phyloP scores from a whole-genome alignment of 306 rosid genomes.

The Parietaria judaica region DNA sequence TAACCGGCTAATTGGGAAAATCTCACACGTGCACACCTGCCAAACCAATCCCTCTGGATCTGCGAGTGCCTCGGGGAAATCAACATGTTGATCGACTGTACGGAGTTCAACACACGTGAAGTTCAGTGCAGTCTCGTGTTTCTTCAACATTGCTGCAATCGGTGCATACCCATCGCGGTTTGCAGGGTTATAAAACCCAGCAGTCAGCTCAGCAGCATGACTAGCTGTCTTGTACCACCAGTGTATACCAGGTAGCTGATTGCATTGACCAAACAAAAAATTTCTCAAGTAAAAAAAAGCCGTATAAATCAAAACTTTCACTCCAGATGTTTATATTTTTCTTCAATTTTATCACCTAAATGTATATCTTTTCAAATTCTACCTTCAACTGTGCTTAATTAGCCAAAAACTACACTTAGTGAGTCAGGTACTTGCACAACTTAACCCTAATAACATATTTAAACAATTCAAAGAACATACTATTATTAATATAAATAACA shows the following conservation, averaged over 20 bases:
- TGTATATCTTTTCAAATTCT: too few species aligned
- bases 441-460: too few species aligned
- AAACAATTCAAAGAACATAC: too few species aligned
- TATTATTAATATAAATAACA: too few species aligned
- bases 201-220: constrained; percentile 77
- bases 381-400: too few species aligned
- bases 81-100: constrained; percentile 39
- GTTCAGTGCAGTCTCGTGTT: constrained; percentile 47
- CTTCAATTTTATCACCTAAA: too few species aligned
- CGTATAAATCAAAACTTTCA: too few species aligned
- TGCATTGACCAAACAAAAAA: constrained; percentile 11
- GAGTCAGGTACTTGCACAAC: too few species aligned
- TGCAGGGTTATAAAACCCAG: constrained; percentile 70
- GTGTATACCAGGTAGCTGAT: constrained; percentile 62
- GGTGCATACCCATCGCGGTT: constrained; percentile 79
- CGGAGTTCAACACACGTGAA: constrained; percentile 55
- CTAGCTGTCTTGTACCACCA: constrained; percentile 87
- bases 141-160: constrained; percentile 55
- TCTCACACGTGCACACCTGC: constrained; percentile 34
- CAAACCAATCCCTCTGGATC: constrained; percentile 75
- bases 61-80: constrained; percentile 51
- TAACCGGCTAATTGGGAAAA: neutral
- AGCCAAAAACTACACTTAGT: too few species aligned
- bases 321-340: too few species aligned
- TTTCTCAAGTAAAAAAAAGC: neutral